Evolutionary conservation across 2,329 filamentous ascomycete genomes (phyloP).

Genomic region (Scedosporium dehoogii): DNA sequence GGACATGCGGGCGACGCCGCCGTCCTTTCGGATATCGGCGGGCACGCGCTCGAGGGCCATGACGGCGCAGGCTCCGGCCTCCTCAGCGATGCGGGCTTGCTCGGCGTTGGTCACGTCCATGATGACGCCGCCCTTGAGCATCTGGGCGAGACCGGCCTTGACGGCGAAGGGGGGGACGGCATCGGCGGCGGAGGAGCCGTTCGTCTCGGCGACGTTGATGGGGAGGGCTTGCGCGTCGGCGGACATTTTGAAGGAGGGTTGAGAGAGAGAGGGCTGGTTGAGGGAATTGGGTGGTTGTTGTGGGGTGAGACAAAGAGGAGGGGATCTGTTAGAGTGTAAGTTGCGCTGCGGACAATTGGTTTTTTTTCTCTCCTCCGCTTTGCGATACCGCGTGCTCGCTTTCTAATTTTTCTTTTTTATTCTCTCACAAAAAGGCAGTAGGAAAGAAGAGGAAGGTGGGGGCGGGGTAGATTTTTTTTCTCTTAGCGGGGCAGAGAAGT

Average conservation of each 20-base stretch:
- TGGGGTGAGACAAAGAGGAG: neutral
- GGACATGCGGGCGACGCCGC: conserved; percentile 94
- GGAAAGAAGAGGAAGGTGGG: conserved; percentile 1
- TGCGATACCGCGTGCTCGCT: neutral
- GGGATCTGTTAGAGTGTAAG: neutral
- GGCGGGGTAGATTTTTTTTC: conserved; percentile 6
- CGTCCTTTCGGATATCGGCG: conserved; percentile 85
- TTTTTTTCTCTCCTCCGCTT: neutral
- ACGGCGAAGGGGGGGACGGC: conserved; percentile 58
- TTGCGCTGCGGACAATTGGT: neutral
- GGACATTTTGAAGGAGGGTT: neutral
- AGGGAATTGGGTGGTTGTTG: neutral
- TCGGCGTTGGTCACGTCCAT: conserved; percentile 96
- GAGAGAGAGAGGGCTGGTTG: neutral
- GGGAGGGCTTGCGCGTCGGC: neutral
- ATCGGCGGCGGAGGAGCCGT: conserved; percentile 10
- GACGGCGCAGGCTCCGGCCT: conserved; percentile 89
- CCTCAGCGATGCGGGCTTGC: conserved; percentile 93
- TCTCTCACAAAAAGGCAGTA: neutral
- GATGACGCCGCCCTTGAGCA: conserved; percentile 98
- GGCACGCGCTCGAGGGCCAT: conserved; percentile 98
- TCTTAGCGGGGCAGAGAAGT: neutral
- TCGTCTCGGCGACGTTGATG: conserved; percentile 6
- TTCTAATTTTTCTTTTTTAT: neutral
- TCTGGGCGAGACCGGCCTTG: conserved; percentile 92